phyloP scores from a whole-genome alignment of 805 yeast genomes.

The Lipomyces japonicus region DNA sequence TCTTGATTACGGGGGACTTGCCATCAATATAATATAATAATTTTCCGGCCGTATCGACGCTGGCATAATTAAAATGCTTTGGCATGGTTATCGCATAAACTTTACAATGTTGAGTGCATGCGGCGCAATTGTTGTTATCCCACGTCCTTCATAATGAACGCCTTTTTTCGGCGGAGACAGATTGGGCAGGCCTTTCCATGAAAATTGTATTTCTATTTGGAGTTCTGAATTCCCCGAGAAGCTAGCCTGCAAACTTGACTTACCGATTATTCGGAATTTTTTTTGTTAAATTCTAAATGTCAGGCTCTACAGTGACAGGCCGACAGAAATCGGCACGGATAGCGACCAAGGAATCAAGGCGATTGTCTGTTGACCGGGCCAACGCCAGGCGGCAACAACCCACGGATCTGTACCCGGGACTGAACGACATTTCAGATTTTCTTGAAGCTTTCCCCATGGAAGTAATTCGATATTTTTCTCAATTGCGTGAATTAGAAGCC shows the following conservation, averaged over 20 bases:
- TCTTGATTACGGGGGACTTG: neutral
- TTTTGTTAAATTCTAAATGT: no score
- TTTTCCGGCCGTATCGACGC: no score
- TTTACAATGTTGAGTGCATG: neutral
- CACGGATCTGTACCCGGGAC: slow-evolving; percentile 64
- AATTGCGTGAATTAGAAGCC: slow-evolving; percentile 90
- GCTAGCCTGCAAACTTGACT: no score
- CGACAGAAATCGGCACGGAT: slow-evolving; percentile 23
- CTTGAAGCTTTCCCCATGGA: slow-evolving; percentile 86
- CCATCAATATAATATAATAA: neutral
- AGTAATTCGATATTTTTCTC: slow-evolving; percentile 76
- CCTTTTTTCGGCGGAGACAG: no score
- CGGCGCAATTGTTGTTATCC: no score
- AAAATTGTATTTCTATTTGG: no score
- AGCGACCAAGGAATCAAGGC: slow-evolving; percentile 15
- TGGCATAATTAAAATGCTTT: neutral
- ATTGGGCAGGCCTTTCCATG: no score
- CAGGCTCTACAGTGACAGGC: slow-evolving; percentile 1
- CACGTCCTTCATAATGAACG: no score
- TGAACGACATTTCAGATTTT: slow-evolving; percentile 87
- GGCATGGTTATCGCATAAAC: neutral
- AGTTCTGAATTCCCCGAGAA: no score
- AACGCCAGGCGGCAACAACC: slow-evolving; percentile 8
- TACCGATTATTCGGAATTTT: no score
- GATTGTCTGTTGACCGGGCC: slow-evolving; percentile 2